Conservation (phyloP, 2,329 filamentous ascomycete genomes). For the Sphaerulina vaccinii region DNA sequence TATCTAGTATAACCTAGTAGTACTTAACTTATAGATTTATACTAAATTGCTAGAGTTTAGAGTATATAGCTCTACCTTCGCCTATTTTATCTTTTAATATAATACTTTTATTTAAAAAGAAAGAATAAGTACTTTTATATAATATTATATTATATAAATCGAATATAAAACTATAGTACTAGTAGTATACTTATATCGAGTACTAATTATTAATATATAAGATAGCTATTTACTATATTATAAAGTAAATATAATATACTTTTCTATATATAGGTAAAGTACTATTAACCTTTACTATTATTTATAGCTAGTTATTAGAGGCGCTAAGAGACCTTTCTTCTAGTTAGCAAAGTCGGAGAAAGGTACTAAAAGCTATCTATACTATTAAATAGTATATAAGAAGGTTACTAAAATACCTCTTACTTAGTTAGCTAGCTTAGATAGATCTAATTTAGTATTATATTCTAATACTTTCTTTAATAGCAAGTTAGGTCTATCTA, state of each 20-base stretch:
- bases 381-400: no score
- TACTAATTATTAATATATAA: background rate
- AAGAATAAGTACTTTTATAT: background rate
- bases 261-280: background rate
- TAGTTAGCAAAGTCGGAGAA: no score
- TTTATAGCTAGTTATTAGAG: no score
- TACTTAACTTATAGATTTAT: background rate
- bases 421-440: no score
- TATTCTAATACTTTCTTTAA: no score
- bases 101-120: background rate
- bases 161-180: background rate
- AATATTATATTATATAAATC: background rate
- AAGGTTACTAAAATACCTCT: no score
- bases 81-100: background rate
- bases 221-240: background rate
- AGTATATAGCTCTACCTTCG: background rate
- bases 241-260: background rate
- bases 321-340: no score
- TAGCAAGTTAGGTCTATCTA: no score
- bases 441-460: no score
- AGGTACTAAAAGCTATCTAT: no score
- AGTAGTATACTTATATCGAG: background rate
- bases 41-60: background rate
- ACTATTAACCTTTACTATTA: background rate
- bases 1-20: conserved; percentile 1